Percentiles rank a stretch among this genome's conserved stretches.
Conservation (phyloP, 495 filamentous ascomycete species). For the Penicillium antarcticum region DNA sequence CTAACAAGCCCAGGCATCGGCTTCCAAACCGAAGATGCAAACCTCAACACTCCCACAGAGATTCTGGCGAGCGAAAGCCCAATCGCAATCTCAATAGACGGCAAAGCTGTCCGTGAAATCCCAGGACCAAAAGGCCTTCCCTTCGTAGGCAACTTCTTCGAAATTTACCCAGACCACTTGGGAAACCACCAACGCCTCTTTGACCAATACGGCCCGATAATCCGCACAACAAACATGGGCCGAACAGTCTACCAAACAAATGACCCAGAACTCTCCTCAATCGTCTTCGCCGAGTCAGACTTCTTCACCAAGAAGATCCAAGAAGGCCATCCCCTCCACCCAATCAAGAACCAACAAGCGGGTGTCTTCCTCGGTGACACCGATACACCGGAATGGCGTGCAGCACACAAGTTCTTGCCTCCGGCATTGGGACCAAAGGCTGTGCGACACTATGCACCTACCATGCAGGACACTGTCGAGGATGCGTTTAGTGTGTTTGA, state of each 20-base stretch:
- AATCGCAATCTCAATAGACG: conserved; percentile 43
- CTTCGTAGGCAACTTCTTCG: conserved; percentile 49
- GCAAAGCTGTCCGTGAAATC: conserved; percentile 37
- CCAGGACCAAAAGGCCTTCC: conserved; percentile 48
- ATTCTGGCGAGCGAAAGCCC: conserved; percentile 25
- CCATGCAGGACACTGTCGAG: conserved; percentile 48
- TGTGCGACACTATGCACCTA: conserved; percentile 52
- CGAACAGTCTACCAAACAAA: conserved; percentile 48
- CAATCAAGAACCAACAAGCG: conserved; percentile 42
- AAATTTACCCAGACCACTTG: conserved; percentile 56
- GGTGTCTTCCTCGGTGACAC: conserved; percentile 53
- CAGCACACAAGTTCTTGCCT: conserved; percentile 55
- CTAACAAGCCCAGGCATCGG: conserved; percentile 31
- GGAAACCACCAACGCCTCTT: conserved; percentile 58
- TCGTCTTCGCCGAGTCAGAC: conserved; percentile 41
- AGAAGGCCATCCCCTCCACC: conserved; percentile 44
- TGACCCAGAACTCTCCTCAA: conserved; percentile 38
- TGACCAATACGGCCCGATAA: conserved; percentile 47
- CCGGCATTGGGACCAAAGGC: conserved; percentile 53
- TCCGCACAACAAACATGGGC: conserved; percentile 55
- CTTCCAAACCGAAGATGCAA: conserved; percentile 30
- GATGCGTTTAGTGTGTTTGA: conserved; percentile 51
- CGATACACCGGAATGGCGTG: conserved; percentile 42
- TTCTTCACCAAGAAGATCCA: conserved; percentile 54
- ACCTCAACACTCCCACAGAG: conserved; percentile 23